phyloP scores from a whole-genome alignment of 805 yeast species.

The Wickerhamomyces pijperi region DNA sequence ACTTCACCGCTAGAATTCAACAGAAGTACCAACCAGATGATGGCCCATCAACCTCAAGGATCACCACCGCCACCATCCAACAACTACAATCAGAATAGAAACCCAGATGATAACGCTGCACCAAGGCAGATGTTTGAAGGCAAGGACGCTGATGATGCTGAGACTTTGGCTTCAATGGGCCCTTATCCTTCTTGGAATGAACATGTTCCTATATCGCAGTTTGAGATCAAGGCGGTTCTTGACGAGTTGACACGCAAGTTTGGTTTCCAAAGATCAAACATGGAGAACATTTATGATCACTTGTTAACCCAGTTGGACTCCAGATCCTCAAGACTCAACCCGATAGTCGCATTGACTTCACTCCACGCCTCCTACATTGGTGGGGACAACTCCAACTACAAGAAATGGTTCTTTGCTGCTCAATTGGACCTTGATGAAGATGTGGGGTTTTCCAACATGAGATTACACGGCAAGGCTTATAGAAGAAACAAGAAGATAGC shows the following conservation, averaged over 20 bases:
- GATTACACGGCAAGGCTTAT: slow-evolving; percentile 34
- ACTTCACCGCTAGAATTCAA: background rate
- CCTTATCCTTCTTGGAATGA: slow-evolving; percentile 19
- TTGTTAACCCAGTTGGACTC: slow-evolving; percentile 77
- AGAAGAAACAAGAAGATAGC: slow-evolving; percentile 33
- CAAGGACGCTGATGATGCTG: background rate
- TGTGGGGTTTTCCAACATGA: slow-evolving; percentile 45
- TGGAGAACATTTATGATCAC: slow-evolving; percentile 72
- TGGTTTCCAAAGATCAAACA: slow-evolving; percentile 79
- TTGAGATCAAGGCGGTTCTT: slow-evolving; percentile 53
- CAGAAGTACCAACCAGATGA: background rate
- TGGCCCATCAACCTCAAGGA: too few relatives aligned
- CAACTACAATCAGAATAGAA: background rate
- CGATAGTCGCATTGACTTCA: slow-evolving; percentile 58
- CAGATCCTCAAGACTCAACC: slow-evolving; percentile 68
- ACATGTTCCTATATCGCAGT: slow-evolving; percentile 63
- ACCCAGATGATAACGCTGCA: too few relatives aligned
- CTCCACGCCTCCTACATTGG: slow-evolving; percentile 90
- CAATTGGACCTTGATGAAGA: slow-evolving; percentile 68
- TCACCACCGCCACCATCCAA: too few relatives aligned
- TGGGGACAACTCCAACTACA: slow-evolving; percentile 76
- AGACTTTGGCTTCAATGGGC: background rate
- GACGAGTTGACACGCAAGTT: slow-evolving; percentile 45
- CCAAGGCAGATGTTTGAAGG: background rate
- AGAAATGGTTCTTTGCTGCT: slow-evolving; percentile 89